Conservation (phyloP, 2,329 filamentous ascomycete species). For the Nectriaceae sp. region DNA sequence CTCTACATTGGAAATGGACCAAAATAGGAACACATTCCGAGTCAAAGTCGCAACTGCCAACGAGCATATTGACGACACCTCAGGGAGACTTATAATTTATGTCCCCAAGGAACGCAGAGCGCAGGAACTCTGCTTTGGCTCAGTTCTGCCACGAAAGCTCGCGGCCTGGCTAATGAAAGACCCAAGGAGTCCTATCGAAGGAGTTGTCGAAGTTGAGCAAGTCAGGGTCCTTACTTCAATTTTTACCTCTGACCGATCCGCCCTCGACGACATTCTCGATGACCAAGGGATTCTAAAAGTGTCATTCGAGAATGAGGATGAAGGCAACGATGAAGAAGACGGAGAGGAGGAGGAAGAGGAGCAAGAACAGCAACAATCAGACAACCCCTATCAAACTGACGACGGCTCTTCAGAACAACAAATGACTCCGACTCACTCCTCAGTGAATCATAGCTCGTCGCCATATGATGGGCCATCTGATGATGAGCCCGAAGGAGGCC, state of each 20-base stretch:
- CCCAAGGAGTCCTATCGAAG: neutral
- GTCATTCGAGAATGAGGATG: constrained; percentile 9
- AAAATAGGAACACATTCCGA: neutral
- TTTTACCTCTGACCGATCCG: constrained; percentile 9
- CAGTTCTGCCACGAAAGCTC: constrained; percentile 15
- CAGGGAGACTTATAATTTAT: constrained; percentile 10
- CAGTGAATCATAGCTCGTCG: neutral
- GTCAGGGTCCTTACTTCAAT: constrained; percentile 15
- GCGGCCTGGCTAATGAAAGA: constrained; percentile 14
- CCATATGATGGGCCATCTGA: neutral
- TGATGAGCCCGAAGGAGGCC: neutral
- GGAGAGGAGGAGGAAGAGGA: neutral
- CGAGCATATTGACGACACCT: constrained; percentile 13
- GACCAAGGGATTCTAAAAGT: constrained; percentile 18
- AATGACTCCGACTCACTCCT: constrained; percentile 7
- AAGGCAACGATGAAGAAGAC: neutral
- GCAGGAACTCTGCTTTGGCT: constrained; percentile 17
- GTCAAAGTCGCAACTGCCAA: constrained; percentile 3
- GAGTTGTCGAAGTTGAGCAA: constrained; percentile 4
- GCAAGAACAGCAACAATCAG: neutral
- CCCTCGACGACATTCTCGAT: constrained; percentile 12
- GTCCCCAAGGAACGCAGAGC: constrained; percentile 7
- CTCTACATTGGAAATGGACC: constrained; percentile 6
- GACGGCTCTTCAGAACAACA: constrained; percentile 3
- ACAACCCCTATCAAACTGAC: neutral